Conservation (phyloP, 208 protist genomes). For the Leishmania lainsoni region DNA sequence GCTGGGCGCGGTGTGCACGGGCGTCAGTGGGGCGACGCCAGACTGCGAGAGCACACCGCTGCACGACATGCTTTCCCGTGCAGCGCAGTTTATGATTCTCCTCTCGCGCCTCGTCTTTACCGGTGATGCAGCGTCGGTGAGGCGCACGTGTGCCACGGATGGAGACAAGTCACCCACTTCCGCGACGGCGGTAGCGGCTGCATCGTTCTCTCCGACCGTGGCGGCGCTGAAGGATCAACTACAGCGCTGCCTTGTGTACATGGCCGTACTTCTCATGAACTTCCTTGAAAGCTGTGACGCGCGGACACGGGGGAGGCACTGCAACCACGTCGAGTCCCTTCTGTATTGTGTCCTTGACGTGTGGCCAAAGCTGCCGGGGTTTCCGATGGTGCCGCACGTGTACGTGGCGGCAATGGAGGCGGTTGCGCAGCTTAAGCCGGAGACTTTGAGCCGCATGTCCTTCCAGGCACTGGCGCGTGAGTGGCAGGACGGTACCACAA, state of each 20-base stretch:
- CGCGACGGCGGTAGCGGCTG: conserved; percentile 9
- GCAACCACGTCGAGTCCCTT: conserved; percentile 29
- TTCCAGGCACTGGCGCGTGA: conserved; percentile 12
- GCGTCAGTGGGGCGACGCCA: conserved; percentile 6
- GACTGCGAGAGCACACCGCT: conserved; percentile 8
- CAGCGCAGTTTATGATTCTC: conserved; percentile 27
- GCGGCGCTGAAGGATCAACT: conserved; percentile 25
- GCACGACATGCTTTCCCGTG: conserved; percentile 24
- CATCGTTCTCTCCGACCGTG: conserved; percentile 7
- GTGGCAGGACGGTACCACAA: not conserved
- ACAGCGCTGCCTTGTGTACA: conserved; percentile 35
- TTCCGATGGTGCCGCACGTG: conserved; percentile 38
- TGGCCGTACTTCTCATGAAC: conserved; percentile 37
- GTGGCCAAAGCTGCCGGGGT: conserved; percentile 37
- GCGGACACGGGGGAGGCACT: conserved; percentile 22
- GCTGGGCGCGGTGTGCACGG: conserved; percentile 22
- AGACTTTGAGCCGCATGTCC: conserved; percentile 23
- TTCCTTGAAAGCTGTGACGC: conserved; percentile 32
- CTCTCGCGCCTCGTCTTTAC: conserved; percentile 31
- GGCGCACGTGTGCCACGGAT: not conserved
- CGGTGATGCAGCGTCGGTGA: conserved; percentile 2
- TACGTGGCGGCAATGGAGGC: conserved; percentile 37
- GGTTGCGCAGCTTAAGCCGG: conserved; percentile 29
- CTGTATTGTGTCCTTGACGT: conserved; percentile 47
- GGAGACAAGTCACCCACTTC: not conserved